Evolutionary conservation across 768 basidiomycete genomes (phyloP).

Genomic region (Coprinellus micaceus): DNA sequence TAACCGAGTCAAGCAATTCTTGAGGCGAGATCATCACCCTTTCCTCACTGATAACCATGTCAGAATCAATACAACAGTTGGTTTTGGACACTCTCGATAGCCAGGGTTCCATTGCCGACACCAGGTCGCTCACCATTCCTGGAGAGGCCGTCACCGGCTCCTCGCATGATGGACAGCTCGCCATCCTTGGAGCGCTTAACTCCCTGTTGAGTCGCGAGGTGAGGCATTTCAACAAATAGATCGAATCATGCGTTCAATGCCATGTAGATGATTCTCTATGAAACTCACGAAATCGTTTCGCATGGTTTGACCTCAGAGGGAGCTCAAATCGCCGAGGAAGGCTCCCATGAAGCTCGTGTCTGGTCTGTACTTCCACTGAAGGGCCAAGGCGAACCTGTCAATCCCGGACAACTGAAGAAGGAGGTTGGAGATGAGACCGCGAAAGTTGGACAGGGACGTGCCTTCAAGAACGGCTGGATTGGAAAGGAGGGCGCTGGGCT

Average conservation of each 20-base stretch:
- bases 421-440: constrained; percentile 82
- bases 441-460: constrained; percentile 91
- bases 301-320: constrained; percentile 85
- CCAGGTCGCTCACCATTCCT: constrained; percentile 64
- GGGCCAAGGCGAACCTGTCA: constrained; percentile 65
- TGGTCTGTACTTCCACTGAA: constrained; percentile 79
- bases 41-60: constrained; percentile 39
- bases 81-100: constrained; percentile 69
- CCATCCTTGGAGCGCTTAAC: constrained; percentile 87
- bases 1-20: constrained; percentile 16
- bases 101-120: constrained; percentile 57
- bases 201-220: constrained; percentile 86
- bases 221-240: constrained; percentile 15
- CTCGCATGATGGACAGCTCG: constrained; percentile 75
- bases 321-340: constrained; percentile 65
- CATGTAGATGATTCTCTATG: constrained; percentile 79
- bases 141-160: constrained; percentile 54
- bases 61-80: constrained; percentile 77
- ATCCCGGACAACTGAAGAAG: constrained; percentile 65
- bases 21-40: constrained; percentile 10
- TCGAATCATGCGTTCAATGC: neutral
- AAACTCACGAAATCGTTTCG: constrained; percentile 69
- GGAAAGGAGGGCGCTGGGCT: constrained; percentile 85
- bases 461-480: constrained; percentile 98
- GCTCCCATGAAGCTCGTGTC: constrained; percentile 94